Evolutionary conservation across 2,329 filamentous ascomycete genomes (phyloP), one percentile per base, ranked within the genome.

Genomic region (Neopestalotiopsis sp.): DNA sequence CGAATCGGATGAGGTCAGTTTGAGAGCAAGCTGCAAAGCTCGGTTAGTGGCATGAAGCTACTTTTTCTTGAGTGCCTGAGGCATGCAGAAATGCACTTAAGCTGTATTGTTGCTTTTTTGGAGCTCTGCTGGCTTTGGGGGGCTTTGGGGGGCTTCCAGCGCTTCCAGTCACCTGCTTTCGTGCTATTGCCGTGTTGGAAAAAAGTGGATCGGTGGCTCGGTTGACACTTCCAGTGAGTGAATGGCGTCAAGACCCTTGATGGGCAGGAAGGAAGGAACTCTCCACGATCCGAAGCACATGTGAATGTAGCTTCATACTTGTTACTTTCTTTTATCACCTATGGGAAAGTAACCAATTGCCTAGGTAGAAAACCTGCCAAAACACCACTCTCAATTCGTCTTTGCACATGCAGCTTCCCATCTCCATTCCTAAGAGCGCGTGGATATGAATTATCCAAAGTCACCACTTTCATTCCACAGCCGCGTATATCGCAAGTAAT

Each of bases 1-100:
- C 42, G 64, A 57, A 66, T 69, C 68, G 66, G 61, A 71, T 71
- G 69, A 71, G 68, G 68, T 71, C 68, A 71, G 66, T 67, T 67
- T 42, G 64, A 42, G 45, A 32, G n/a, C 66, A 63, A 4, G 14
- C 4, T 4, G 34, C 30, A 34, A 59, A 62, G 59, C 59, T 62
- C 59, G 59, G 57, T 40, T 40, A 34, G 34, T 30, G 30, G 59
- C 59, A 40, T 59, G 57, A 59, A 74, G 74, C 65, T 72, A 72
- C 74, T 72, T 72, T 71, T 71, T 56, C 20, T 52, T 38, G 10
- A 40, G 4, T 45, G 62, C 62, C 62, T 65, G 62, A 65, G 62
- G 62, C 62, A 34, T 6, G 34, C 12, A 59, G 24, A 30, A 30
- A 34, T 59, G 13, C 24, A 59, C 30, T 59, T 30, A 59, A 13